Evolutionary conservation across 2,329 filamentous ascomycete species (phyloP), one percentile per base, ranked within the genome.

Genomic region (Helminthosporium solani): DNA sequence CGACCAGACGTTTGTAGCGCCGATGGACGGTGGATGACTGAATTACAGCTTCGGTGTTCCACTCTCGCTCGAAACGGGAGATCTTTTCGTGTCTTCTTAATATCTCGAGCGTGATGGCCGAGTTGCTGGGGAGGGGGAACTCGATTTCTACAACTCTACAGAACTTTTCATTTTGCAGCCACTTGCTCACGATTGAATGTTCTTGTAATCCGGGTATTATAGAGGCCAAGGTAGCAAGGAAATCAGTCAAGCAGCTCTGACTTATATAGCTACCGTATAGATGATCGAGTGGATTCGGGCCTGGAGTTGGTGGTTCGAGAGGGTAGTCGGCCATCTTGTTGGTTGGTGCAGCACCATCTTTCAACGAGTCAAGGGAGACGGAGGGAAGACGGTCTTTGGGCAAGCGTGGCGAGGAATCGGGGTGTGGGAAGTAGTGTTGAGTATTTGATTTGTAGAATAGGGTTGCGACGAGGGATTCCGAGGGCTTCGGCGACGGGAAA

Each of bases 41-140:
- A 52, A 95, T 77, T 16, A 88, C 82, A 12, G 92, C 86, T 70
- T 95, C 88, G 33, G 94, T 85, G 62, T 90, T 91, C 88, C 89
- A 95, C 68, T 92, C 87, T 52, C 84, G 81, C 78, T 95, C 89
- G 62, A 95, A 95, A n/a, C 63, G 57, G n/a, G 58, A 90, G 48
- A 95, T 84, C 49, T 84, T 82, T 72, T 92, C 88, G 67, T 95
- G 86, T 63, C 87, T 87, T 53, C 88, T 81, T 58, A 95, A 74
- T 56, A 90, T 87, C 2, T 78, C 74, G 15, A 92, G 75, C 3
- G 75, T 71, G 7, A 79, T 63, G 40, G 73, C 63, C 1, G 75
- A 72, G 39, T 77, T 72, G 14, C 72, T 73, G 0, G 79, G 77
- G 0, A 85, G 81, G 1, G 80, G 78, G 42, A 88, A 75, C 0